phyloP scores from a whole-genome alignment of 225 moss, liverwort and hornwort species.

The Ulota crispa region DNA sequence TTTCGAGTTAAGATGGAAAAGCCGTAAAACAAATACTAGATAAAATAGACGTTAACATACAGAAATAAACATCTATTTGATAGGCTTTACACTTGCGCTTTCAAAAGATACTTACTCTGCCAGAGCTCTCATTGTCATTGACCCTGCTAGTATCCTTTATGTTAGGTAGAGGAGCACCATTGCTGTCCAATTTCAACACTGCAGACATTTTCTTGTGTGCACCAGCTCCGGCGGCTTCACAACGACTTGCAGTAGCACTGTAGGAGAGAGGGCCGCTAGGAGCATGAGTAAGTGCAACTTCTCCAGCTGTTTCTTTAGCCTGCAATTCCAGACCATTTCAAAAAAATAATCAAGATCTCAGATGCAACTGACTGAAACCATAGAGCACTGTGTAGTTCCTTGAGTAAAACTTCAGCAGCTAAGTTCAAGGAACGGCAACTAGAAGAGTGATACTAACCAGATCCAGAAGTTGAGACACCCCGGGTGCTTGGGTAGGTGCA shows the following conservation, averaged over 20 bases:
- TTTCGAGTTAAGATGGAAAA: neutral
- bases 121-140: conserved; percentile 24
- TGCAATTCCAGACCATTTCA: conserved; percentile 29
- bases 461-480: conserved; percentile 75
- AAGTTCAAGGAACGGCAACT: conserved; percentile 2
- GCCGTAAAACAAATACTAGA: neutral
- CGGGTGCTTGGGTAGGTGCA: conserved; percentile 53
- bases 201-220: conserved; percentile 69
- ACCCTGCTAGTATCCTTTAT: conserved; percentile 16
- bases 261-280: conserved; percentile 62
- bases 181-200: conserved; percentile 68
- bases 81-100: neutral
- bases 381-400: neutral
- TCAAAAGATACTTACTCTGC: conserved; percentile 9
- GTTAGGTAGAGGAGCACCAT: conserved; percentile 51
- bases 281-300: conserved; percentile 53
- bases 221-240: conserved; percentile 69
- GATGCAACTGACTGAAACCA: neutral
- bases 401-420: neutral
- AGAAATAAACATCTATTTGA: neutral
- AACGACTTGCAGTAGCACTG: conserved; percentile 65
- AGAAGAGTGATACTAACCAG: conserved; percentile 39
- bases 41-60: neutral
- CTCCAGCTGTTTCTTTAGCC: conserved; percentile 69
- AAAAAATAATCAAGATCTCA: neutral